phyloP scores from a whole-genome alignment of 306 rosid species.

The Acacia crassicarpa region DNA sequence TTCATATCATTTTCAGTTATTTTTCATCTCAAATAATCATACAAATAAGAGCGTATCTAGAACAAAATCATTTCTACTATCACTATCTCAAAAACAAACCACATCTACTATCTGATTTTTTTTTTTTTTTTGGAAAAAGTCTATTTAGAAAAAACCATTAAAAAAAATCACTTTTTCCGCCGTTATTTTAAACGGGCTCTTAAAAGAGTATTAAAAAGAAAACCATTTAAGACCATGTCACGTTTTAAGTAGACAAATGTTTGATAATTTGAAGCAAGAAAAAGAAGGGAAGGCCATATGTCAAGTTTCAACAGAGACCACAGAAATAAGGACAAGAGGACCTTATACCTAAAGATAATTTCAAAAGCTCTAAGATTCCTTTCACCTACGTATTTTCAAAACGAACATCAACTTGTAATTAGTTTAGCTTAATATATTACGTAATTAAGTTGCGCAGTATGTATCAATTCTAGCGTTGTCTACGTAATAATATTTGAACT shows the following conservation, averaged over 20 bases:
- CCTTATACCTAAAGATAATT: neutral
- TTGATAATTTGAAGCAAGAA: neutral
- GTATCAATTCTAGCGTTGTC: neutral
- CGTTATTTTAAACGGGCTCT: no score
- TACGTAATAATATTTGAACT: neutral
- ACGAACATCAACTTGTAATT: neutral
- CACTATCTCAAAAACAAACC: no score
- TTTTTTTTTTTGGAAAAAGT: no score
- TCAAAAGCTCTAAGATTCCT: conserved; percentile 10
- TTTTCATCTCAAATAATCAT: no score
- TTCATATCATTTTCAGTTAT: no score
- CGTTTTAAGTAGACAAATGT: neutral
- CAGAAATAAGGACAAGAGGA: neutral
- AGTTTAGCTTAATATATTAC: neutral
- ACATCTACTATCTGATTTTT: no score
- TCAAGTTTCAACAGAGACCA: neutral
- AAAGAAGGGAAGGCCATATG: neutral
- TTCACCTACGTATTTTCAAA: neutral
- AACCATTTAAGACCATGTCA: neutral
- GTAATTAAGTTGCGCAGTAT: neutral
- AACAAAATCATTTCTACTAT: no score
- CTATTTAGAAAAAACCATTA: no score
- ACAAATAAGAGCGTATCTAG: no score
- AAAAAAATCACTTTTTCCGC: no score
- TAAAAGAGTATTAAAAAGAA: neutral